Evolutionary conservation across 768 basidiomycete genomes (phyloP).

Genomic region (Butyriboletus loyo): DNA sequence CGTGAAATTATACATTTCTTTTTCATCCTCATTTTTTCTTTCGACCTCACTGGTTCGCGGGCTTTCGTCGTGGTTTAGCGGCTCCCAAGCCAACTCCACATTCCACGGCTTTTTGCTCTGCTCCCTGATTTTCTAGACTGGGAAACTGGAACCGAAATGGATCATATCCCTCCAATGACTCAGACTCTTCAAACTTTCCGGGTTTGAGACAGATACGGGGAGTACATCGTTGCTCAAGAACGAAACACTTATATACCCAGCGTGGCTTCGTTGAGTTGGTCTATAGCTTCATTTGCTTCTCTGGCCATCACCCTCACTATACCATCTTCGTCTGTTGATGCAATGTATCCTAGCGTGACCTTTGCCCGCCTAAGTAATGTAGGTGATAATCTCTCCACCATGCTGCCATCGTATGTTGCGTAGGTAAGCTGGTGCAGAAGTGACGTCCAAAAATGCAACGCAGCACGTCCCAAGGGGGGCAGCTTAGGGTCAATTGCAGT

Average conservation of each 20-base stretch:
- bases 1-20: constrained; percentile 9
- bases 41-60: constrained; percentile 20
- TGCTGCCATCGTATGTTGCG: constrained; percentile 43
- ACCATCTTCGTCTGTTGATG: constrained; percentile 67
- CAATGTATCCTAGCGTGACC: constrained; percentile 65
- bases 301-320: constrained; percentile 74
- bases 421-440: constrained; percentile 59
- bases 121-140: background rate
- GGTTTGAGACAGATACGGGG: constrained; percentile 96
- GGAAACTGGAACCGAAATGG: constrained; percentile 50
- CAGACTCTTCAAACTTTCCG: constrained; percentile 59
- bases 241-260: constrained; percentile 28
- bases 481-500: constrained; percentile 58
- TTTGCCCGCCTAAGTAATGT: constrained; percentile 47
- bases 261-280: constrained; percentile 46
- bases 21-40: background rate
- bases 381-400: constrained; percentile 20
- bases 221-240: constrained; percentile 22
- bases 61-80: constrained; percentile 25
- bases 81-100: constrained; percentile 22
- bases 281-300: constrained; percentile 58
- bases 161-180: constrained; percentile 77
- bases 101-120: constrained; percentile 17
- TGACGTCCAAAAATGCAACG: constrained; percentile 75
- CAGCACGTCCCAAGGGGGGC: constrained; percentile 81